Evolutionary conservation across 2,329 filamentous ascomycete genomes (phyloP).

Genomic region (Diaporthe vexans): DNA sequence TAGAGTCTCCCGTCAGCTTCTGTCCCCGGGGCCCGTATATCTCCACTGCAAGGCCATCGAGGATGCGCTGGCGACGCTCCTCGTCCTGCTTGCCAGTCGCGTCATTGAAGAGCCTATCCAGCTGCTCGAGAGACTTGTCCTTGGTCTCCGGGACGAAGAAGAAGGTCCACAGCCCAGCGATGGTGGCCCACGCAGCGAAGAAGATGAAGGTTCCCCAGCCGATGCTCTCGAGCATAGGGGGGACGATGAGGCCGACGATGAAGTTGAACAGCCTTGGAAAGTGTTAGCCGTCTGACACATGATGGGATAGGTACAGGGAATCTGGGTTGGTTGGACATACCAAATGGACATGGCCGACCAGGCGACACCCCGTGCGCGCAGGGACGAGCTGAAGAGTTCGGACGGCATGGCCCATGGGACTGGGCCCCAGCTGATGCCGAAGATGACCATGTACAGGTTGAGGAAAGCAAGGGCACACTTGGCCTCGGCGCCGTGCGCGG

Average conservation of each 20-base stretch:
- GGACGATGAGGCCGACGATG: slow-evolving; percentile 50
- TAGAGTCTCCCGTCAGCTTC: slow-evolving; percentile 9
- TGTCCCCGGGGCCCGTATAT: neutral
- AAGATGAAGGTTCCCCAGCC: slow-evolving; percentile 72
- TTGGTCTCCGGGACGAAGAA: slow-evolving; percentile 71
- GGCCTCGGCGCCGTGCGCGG: slow-evolving; percentile 55
- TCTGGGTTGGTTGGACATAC: slow-evolving; percentile 25
- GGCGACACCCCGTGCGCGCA: slow-evolving; percentile 53
- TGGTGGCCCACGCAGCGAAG: slow-evolving; percentile 66
- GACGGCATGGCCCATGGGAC: slow-evolving; percentile 45
- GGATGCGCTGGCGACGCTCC: slow-evolving; percentile 26
- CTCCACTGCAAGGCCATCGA: slow-evolving; percentile 14
- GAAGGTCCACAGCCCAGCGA: slow-evolving; percentile 68
- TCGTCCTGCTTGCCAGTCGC: slow-evolving; percentile 23
- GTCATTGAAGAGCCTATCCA: slow-evolving; percentile 65
- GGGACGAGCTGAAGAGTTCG: slow-evolving; percentile 48
- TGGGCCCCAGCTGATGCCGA: slow-evolving; percentile 29
- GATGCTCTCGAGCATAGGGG: slow-evolving; percentile 47
- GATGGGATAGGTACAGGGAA: slow-evolving; percentile 2
- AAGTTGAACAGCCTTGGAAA: slow-evolving; percentile 56
- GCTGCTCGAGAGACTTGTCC: slow-evolving; percentile 61
- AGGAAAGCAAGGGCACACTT: slow-evolving; percentile 26
- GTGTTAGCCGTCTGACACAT: neutral
- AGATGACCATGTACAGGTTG: slow-evolving; percentile 32
- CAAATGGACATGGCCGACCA: slow-evolving; percentile 54